Evolutionary conservation across 768 basidiomycete genomes (phyloP), one percentile per base, ranked within the genome.

Genomic region (Tricholoma saponaceum): DNA sequence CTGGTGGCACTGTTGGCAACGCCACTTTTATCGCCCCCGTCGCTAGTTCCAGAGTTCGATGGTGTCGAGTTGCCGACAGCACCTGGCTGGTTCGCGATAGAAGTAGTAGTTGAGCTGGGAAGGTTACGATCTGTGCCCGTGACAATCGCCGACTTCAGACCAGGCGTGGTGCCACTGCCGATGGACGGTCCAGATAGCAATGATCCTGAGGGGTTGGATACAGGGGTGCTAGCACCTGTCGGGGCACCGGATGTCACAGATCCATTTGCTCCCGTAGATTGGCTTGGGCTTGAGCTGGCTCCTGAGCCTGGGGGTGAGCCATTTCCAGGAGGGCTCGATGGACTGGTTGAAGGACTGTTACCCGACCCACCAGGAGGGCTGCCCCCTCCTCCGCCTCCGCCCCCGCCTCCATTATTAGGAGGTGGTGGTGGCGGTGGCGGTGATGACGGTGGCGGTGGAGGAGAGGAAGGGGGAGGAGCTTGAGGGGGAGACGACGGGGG

Each of bases 401-500:
- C 47, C 7, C 60, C 62, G 3, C 50, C 47, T 10, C 62, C 62
- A 26, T 33, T 58, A 18, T 56, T 58, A 41, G n/a, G 33, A 9
- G 54, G 18, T 8, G 54, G 26, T 5, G 57, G 52, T 23, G 32
- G 60, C 58, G 52, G 57, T 8, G 39, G n/a, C 10, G n/a, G 26
- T 5, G 57, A 50, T 23, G 32, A 60, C 58, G 52, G 57, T 8
- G 39, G n/a, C 10, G 52, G 23, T 52, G 60, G 58, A 5, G 67
- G 41, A 4, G 54, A 35, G 10, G 66, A 43, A 2, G 57, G 52
- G 13, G 59, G 30, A 2, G 64, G 25, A 9, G 56, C 4, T 5
- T 2, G 30, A 9, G 67, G 47, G 25, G 60, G 58, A 2, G 66
- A 35, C 12, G 64, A 37, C 56, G 13, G 62, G 56, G 20, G 60